Evolutionary conservation across 208 protist genomes (phyloP), one percentile per base, ranked within the genome.

Genomic region (Entamoeba moshkovskii): DNA sequence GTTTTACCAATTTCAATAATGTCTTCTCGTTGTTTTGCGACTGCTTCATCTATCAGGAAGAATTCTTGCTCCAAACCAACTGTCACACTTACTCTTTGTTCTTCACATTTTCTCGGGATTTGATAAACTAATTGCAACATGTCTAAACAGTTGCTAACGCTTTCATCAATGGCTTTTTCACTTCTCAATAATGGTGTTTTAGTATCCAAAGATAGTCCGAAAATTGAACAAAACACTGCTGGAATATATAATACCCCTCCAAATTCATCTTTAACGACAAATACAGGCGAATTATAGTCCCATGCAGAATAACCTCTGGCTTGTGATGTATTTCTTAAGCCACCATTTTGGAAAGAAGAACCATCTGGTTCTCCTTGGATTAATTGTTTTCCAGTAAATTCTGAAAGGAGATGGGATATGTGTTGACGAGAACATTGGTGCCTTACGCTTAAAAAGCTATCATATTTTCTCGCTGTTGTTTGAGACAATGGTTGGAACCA

Each of bases 261-360:
- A 66, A 95, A 94, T 33, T 47, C 52, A 45, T 96, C 95, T 59
- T 95, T 95, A 42, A 93, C 91, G 46, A 98, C 93, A 93, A 97
- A 98, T 29, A 96, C 94, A 66, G 97, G 96, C 6, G 96, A 97
- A 6, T 95, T 97, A 45, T 96, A 94, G 94, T 98, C 97, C 95
- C 96, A 97, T n/a, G 95, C 95, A 22, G 97, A 97, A 95, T 98
- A 98, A 66, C 96, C 97, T 59, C 97, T 66, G 11, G 97, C 97
- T 46, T 96, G 95, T 94, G 95, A 96, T 1, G 97, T 97, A 16
- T 73, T 93, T 93, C 97, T 95, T 16, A 98, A 91, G 46, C 96
- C 96, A 45, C 96, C 96, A 93, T 94, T 96, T 91, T 97, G 97
- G 94, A 97, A 97, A 15, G 97, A 98, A 45, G 95, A 97, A 16